These are phyloP conservation scores for Hypomyces perniciosus DNA, from an alignment of 2,329 filamentous ascomycete genomes.

Conservation along the genomic window DNA sequence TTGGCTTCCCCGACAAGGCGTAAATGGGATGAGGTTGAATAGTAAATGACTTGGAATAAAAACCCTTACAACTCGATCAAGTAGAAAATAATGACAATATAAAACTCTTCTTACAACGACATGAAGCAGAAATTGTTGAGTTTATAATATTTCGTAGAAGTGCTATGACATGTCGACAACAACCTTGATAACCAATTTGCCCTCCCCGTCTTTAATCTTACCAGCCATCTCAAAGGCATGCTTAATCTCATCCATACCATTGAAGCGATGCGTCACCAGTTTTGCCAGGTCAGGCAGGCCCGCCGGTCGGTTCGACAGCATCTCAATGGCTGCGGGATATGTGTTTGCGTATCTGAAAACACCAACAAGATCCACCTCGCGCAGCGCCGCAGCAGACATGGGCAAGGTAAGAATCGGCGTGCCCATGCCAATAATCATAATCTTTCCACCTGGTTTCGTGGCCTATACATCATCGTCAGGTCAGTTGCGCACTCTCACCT, in stretches of 20 bases:
- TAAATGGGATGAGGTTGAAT: conserved; percentile 5
- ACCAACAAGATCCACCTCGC: conserved; percentile 66
- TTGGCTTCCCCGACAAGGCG: conserved; percentile 66
- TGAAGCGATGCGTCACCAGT: conserved; percentile 65
- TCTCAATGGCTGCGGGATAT: conserved; percentile 52
- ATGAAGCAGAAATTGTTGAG: background rate
- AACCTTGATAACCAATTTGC: conserved; percentile 69
- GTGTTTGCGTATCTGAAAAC: conserved; percentile 72
- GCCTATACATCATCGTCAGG: conserved; percentile 28
- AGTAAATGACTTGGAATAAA: background rate
- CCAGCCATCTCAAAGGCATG: conserved; percentile 68
- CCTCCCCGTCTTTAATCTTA: conserved; percentile 61
- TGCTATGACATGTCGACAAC: conserved; percentile 45
- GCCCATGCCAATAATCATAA: conserved; percentile 69
- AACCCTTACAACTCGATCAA: background rate
- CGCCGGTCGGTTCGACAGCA: conserved; percentile 42
- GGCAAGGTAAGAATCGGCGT: conserved; percentile 64
- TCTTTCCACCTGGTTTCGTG: conserved; percentile 60
- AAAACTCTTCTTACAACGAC: background rate
- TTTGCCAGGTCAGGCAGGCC: conserved; percentile 58
- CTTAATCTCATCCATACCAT: conserved; percentile 56
- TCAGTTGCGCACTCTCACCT: background rate
- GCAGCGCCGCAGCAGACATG: conserved; percentile 60
- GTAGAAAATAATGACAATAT: conserved; percentile 1
- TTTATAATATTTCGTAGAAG: conserved; percentile 11